These are phyloP conservation scores for Cicer yamashitae DNA, from an alignment of 306 rosid genomes.

Conservation along the genomic window DNA sequence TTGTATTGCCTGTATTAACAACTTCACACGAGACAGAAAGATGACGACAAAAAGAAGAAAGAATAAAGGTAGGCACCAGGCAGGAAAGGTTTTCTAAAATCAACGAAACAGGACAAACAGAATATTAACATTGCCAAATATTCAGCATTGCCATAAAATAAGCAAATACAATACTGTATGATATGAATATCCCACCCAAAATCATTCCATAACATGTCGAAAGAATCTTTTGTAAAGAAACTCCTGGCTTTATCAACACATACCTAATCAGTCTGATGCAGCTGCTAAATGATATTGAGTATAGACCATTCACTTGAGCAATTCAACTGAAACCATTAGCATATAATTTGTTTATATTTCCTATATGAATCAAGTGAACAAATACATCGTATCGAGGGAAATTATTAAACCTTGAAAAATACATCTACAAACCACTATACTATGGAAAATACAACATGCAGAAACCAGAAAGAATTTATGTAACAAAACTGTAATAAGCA, in stretches of 20 bases:
- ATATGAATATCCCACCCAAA: conserved; percentile 8
- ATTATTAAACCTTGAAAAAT: conserved; percentile 48
- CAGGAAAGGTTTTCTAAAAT: conserved; percentile 15
- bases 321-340: conserved; percentile 30
- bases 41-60: conserved; percentile 29
- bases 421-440: conserved; percentile 57
- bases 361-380: conserved; percentile 49
- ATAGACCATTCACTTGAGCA: conserved; percentile 22
- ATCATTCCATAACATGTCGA: conserved; percentile 18
- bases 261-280: conserved; percentile 32
- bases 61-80: neutral
- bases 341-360: conserved; percentile 51
- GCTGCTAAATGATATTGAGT: conserved; percentile 13
- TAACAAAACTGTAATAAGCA: conserved; percentile 54
- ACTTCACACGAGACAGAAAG: neutral
- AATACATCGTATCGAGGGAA: conserved; percentile 27
- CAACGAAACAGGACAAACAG: conserved; percentile 15
- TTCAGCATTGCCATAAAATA: neutral
- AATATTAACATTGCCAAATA: conserved; percentile 24
- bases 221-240: neutral
- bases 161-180: conserved; percentile 31
- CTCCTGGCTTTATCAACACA: neutral
- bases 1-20: conserved; percentile 10
- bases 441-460: conserved; percentile 50
- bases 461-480: conserved; percentile 44